Base-by-base conservation (phyloP, 345 rosid genomes). In the Cardamine chenopodiifolia region DNA sequence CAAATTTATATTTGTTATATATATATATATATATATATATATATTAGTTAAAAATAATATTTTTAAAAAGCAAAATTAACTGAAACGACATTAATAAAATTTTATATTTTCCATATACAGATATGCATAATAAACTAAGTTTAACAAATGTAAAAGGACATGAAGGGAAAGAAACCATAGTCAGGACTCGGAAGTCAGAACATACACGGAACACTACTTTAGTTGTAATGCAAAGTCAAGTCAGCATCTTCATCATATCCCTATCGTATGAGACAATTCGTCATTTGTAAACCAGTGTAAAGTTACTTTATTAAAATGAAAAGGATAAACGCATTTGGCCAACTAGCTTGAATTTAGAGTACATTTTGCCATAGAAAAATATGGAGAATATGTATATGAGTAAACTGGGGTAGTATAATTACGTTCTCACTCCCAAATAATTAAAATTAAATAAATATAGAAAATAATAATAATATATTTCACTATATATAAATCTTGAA, bases 211-310 rank as follows among this genome's bases (percentile, higher is more conserved):
- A 23, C 37, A 34, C 2, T 32, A 31, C 58, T 71, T 59, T 10
- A 55, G 35, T 20, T 44, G 31, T 59, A 59, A 10, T 59, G 14
- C 9, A 6, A 48, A 25, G 23, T 22, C 66, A 61, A 71, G 52
- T 71, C 68, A 49, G 39, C 60, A 61, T 49, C 13, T 49, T 37
- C 28, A 26, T 61, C 42, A 62, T 49, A 61, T 37, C 37, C 9
- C n/a, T 44, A 48, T 71, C 37, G n/a, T 34, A 58, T 48, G 67
- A 70, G 74, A 47, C 17, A 25, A 28, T 56, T 39, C 31, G 1
- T 26, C 42, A 31, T 28, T 37, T 18, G 39, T 28, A 44, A 42
- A 69, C 31, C 44, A 69, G 8, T 55, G 25, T 62, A n/a, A 42
- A 42, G 52, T 42, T 62, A 62, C 53, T 62, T 45, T 15, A 31